Evolutionary conservation across 345 rosid genomes (phyloP), one percentile per base, ranked within the genome.

Genomic region (Aquilaria yunnanensis): DNA sequence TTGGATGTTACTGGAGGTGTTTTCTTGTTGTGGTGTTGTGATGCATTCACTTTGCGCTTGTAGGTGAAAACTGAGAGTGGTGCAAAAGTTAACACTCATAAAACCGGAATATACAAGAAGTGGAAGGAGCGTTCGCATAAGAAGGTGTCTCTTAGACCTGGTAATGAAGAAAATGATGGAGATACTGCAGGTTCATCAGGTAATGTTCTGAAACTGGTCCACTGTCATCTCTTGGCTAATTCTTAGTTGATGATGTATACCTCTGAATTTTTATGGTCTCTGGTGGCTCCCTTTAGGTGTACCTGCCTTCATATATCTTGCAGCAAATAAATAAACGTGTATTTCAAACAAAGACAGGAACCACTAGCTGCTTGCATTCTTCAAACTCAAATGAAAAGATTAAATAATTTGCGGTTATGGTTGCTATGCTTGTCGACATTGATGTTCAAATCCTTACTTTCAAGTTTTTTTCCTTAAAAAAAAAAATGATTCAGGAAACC

Each of bases 21-120:
- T 37, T 37, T 37, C 43, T 37, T 37, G 7, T 9, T 5, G 43
- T 37, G 3, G 43, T 9, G 5, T 37, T 37, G 43, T 37, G 43
- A 37, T 37, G 7, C 43, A 37, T 37, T 37, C 43, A 37, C 13
- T 54, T 51, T 41, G 60, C 65, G 53, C 60, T 33, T 63, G 47
- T 58, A 94, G 99, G 70, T 94, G 59, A 94, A 83, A 75, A 90
- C 96, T 41, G 96, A 94, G 84, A 73, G 96, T 80, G 99, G 99
- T 54, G 88, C 89, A 6, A 88, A 83, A 74, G 85, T 85, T 48
- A 90, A 70, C 59, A 77, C 88, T 65, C 73, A 52, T 51, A 90
- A 79, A 69, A 84, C 89, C 43, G 99, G 96, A 55, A 83, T 90
- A 69, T 94, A 94, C 86, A 85, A 94, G 79, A 94, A 72, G 74